A percentile compares a stretch with the other conserved stretches of the same genome.
These are phyloP conservation scores for Pseudonectria buxi DNA, from an alignment of 2,329 filamentous ascomycete genomes.

Conservation along the genomic window DNA sequence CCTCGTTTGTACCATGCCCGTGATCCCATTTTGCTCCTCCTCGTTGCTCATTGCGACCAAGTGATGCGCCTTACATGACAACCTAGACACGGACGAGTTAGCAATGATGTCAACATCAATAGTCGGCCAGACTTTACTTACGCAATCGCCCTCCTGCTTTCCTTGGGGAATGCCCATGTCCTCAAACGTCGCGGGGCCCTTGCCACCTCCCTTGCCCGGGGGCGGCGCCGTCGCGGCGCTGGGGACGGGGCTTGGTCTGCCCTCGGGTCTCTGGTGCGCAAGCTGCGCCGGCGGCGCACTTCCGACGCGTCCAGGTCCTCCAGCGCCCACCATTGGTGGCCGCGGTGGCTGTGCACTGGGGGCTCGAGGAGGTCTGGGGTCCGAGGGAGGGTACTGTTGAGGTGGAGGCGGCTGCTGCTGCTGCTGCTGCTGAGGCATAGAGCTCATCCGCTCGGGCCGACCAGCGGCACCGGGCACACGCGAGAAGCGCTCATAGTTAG, in stretches of 20 bases:
- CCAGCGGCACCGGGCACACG: slow-evolving; percentile 25
- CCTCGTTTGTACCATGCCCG: too few species aligned
- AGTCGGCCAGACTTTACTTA: slow-evolving; percentile 41
- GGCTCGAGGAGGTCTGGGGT: slow-evolving; percentile 15
- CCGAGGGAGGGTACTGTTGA: slow-evolving; percentile 5
- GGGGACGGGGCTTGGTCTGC: slow-evolving; percentile 24
- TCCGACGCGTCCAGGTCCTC: slow-evolving; percentile 25
- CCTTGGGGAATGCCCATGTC: slow-evolving; percentile 91
- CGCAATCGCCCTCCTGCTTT: slow-evolving; percentile 85
- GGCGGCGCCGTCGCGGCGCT: slow-evolving; percentile 31
- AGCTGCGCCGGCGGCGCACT: slow-evolving; percentile 32
- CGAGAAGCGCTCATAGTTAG: slow-evolving; percentile 25
- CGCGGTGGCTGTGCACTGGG: slow-evolving; percentile 17
- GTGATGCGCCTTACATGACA: slow-evolving; percentile 16
- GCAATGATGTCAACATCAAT: background rate
- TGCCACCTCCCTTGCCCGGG: slow-evolving; percentile 37
- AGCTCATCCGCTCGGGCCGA: slow-evolving; percentile 28
- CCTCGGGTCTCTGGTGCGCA: slow-evolving; percentile 15
- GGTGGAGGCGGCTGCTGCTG: slow-evolving; percentile 8
- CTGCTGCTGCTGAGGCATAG: slow-evolving; percentile 16
- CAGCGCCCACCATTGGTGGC: slow-evolving; percentile 11
- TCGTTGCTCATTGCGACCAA: background rate
- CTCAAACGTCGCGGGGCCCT: slow-evolving; percentile 92
- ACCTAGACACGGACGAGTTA: slow-evolving; percentile 10
- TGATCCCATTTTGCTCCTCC: background rate